Evolutionary conservation across 2,329 filamentous ascomycete species (phyloP).

Genomic region (Pseudogymnoascus destructans): DNA sequence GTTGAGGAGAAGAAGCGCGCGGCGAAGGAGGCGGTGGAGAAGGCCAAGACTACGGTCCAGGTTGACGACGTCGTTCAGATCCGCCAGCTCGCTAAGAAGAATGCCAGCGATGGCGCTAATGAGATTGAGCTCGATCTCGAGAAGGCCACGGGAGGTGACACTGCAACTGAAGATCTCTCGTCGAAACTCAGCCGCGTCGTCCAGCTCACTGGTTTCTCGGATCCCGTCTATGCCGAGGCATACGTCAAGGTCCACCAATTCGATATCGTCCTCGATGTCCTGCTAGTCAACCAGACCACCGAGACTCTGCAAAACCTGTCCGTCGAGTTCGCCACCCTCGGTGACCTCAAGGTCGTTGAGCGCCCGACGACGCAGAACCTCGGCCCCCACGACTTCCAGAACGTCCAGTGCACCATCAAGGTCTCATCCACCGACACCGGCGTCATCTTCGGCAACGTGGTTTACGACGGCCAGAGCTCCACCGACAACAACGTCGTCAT

Average conservation of each 20-base stretch:
- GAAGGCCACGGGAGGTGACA: constrained; percentile 85
- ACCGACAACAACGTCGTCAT: constrained; percentile 96
- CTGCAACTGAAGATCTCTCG: constrained; percentile 68
- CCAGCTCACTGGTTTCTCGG: constrained; percentile 94
- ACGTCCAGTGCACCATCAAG: constrained; percentile 97
- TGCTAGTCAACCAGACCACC: constrained; percentile 92
- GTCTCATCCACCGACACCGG: constrained; percentile 96
- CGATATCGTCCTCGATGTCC: constrained; percentile 91
- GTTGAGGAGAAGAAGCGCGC: constrained; percentile 95
- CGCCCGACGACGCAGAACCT: constrained; percentile 92
- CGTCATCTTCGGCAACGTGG: constrained; percentile 96
- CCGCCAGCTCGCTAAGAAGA: constrained; percentile 86
- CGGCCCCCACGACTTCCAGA: constrained; percentile 90
- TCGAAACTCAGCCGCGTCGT: constrained; percentile 95
- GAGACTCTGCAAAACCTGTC: constrained; percentile 95
- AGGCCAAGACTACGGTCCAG: constrained; percentile 85
- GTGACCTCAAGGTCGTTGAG: constrained; percentile 95
- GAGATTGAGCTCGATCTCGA: constrained; percentile 84
- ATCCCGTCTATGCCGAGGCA: constrained; percentile 95
- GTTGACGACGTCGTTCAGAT: constrained; percentile 92
- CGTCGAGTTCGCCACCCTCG: constrained; percentile 95
- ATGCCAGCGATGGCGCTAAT: constrained; percentile 65
- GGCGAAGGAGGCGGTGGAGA: constrained; percentile 85
- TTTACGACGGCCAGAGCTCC: constrained; percentile 86
- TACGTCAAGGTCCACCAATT: constrained; percentile 99